Evolutionary conservation across 1,139 yeast species (phyloP), one percentile per base, ranked within the genome.

Genomic region (Kluyveromyces sp.): DNA sequence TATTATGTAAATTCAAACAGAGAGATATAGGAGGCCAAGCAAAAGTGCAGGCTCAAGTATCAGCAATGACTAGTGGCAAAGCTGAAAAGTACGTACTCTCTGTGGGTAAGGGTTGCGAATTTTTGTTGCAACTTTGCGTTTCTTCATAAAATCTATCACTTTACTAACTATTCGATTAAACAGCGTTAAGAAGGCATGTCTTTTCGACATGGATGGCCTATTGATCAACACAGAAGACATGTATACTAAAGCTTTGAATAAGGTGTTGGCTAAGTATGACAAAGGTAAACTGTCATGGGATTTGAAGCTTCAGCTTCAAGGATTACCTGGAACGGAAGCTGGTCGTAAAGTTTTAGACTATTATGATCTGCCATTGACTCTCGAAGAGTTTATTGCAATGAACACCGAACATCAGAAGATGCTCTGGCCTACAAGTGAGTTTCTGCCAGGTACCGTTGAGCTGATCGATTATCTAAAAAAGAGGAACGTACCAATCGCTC

Each of bases 151-250:
- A n/a, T n/a, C n/a, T n/a, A n/a, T n/a, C n/a, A n/a, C n/a, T n/a
- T n/a, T n/a, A n/a, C n/a, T n/a, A n/a, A n/a, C n/a, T n/a, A n/a
- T n/a, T n/a, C n/a, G n/a, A n/a, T 20, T 9, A 7, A 34, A 19
- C 8, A 2, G n/a, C 13, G 53, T 54, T 44, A 70, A 75, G 56
- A 83, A 76, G 62, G 96, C 96, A 48, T 88, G 96, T 72, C 82
- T 89, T 45, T 89, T 89, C 64, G 92, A 92, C 70, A 88, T 92
- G 96, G 97, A 92, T 61, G 98, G 98, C 2, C 76, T 94, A 25
- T 70, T 92, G 50, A 75, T 92, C 58, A 86, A 89, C 66, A 84
- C 96, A 2, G 98, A 92, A 64, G 94, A 85, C 50, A 71, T 88
- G 46, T 92, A 92, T 63, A 89, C 98, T 0, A 78, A 78, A 47